Base-by-base conservation (phyloP, 129 eudicot genomes). In the Arctium lappa region DNA sequence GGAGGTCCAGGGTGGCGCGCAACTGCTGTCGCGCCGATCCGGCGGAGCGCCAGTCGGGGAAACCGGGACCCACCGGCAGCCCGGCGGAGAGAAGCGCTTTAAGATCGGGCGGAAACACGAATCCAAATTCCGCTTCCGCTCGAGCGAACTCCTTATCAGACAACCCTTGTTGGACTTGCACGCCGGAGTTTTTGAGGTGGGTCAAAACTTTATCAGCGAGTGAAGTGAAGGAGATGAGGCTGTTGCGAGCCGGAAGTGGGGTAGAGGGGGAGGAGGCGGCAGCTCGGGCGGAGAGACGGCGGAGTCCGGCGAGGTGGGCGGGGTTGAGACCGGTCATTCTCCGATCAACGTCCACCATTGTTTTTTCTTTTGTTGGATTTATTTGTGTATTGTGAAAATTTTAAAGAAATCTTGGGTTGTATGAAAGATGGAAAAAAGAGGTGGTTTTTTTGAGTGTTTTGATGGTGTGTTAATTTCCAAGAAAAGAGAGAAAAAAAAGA, bases 281-380 rank as follows among this genome's bases (percentile, higher is more conserved):
- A 34, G 97, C 99, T 69, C 99, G 87, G 30, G 98, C 98, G 11
- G 98, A 93, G 77, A 96, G 98, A 13, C 99, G 98, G 29, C 99
- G 99, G 83, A 96, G 95, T 2, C 97, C 99, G 82, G 99, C 99
- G 6, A 90, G 72, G 65, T 93, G 99, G 18, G 97, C 91, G 29
- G 97, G 98, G 83, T 93, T 95, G 2, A 95, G 86, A 0, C 98
- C 97, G n/a, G 92, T 83, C 97, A 93, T 96, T 69, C 98, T 87
- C 76, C 99, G 85, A 81, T 93, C 98, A 31, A 93, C 99, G 86
- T 93, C 99, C 9, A 96, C 99, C 99, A 96, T 95, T 22, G 27
- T 22, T 22, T 22, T 22, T 22, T 22, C 27, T 81, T 33, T 84
- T 11, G 50, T 48, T 33, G 31, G 13, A 34, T 30, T 53, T 37